Evolutionary conservation across 352 stramenopile species (phyloP), one percentile per base, ranked within the genome.

Genomic region (Pythium rhizo-oryzae): DNA sequence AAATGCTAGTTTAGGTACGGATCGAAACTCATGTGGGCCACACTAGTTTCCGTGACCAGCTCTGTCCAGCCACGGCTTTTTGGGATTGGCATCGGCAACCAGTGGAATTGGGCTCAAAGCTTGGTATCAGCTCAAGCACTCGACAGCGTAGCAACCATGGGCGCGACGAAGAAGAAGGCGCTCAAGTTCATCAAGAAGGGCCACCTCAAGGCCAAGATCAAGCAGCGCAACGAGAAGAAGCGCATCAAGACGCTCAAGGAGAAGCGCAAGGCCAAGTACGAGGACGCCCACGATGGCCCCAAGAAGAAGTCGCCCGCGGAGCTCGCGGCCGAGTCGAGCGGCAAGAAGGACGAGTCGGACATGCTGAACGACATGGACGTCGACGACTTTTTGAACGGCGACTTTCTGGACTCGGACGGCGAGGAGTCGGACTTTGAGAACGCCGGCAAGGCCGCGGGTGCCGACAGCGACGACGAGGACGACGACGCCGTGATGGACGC

Each of bases 351-450:
- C 33, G 82, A 93, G 33, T 49, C 71, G 0, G 87, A 95, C 64
- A 95, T 95, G 82, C 61, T 96, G 69, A 86, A 96, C 65, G 87
- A 96, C 53, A 93, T 96, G 83, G 85, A 96, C 62, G 84, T 96
- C 46, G 87, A 96, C 68, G 87, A 93, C 16, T 96, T 96, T 62
- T 60, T 96, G 49, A 92, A 96, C 59, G 85, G 70, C 16, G 83
- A 92, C 59, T 94, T 96, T 70, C 66, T 94, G 54, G 82, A 93
- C 59, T 93, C 86, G 67, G 84, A 89, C 44, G 78, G 64, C 24
- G 77, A 85, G 2, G 64, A 65, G 23, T 59, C 37, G 33, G 58
- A 76, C 18, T 63, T 49, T 15, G 62, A 69, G 46, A 33, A 64
- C 28, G 39, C 18, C n/a, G 46, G 64, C 41, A 70, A 82, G 12